Percentiles rank a stretch among this genome's conserved stretches.
These are phyloP conservation scores for Solanum neorickii DNA, from an alignment of 257 asterid species.

Conservation along the genomic window DNA sequence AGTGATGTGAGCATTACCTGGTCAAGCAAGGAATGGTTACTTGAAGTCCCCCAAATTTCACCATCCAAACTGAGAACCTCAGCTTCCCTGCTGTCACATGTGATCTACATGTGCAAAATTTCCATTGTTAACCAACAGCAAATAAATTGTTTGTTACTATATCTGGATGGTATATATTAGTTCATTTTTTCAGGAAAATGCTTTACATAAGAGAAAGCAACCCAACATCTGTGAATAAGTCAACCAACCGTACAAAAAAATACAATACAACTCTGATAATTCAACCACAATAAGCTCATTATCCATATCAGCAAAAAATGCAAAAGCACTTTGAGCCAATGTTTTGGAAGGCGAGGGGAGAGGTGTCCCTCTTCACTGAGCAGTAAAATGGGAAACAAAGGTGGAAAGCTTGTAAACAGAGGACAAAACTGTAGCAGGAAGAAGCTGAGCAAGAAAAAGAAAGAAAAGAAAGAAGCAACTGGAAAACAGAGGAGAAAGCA, in stretches of 20 bases:
- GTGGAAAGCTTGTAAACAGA: not conserved
- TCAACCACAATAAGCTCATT: not conserved
- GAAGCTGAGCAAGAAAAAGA: not conserved
- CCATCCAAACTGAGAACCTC: constrained; percentile 27
- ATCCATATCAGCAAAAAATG: not conserved
- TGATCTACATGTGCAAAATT: constrained; percentile 8
- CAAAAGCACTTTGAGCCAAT: not conserved
- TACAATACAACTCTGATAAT: not conserved
- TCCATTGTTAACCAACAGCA: not conserved
- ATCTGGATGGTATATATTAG: not conserved
- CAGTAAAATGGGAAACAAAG: not conserved
- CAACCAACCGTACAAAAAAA: not conserved
- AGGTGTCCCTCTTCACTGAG: not conserved
- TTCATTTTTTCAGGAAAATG: not conserved
- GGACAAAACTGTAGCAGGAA: not conserved
- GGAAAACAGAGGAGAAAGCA: not conserved
- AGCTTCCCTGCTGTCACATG: constrained; percentile 22
- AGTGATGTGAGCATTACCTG: not conserved
- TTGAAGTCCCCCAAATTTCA: constrained; percentile 20
- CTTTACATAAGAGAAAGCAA: not conserved
- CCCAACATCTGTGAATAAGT: not conserved
- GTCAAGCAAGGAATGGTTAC: not conserved
- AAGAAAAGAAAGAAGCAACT: not conserved
- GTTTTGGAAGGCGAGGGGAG: not conserved
- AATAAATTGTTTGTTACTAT: not conserved